Base-by-base conservation (phyloP, 1,139 yeast genomes). In the Hansenula sp. region DNA sequence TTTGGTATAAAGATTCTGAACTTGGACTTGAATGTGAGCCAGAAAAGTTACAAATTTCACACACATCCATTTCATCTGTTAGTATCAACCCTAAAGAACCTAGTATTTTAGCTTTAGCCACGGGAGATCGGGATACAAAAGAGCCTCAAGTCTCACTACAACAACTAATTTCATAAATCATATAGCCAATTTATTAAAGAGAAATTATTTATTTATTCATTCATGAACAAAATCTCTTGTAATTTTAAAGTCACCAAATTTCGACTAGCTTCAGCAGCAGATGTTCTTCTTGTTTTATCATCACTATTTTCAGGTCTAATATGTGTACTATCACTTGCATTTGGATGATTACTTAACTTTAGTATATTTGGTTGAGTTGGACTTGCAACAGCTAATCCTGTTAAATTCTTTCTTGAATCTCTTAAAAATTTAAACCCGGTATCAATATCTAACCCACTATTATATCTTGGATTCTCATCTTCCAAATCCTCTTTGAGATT, bases 221-320 rank as follows among this genome's bases (percentile, higher is more conserved):
- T 53, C 34, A 53, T 35, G 39, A 59, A 60, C n/a, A 60, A 33
- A 26, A 51, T 46, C 38, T 56, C 52, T 41, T 62, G 66, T 25
- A 59, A 32, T 36, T 62, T 60, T 33, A 55, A 39, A 14, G 55
- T 52, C 45, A 61, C 42, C 44, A 63, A 41, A 32, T 53, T 55
- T 36, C 60, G 51, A 20, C 56, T 47, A 4, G 54, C 52, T 16
- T 46, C 51, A 2, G 55, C 53, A 4, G 54, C 55, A 1, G 44
- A 19, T 3, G 36, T 37, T 19, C 35, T 40, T 3, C 42, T 31
- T 25, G 21, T 25, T 14, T 36, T 43, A 22, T 36, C 36, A 25
- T 42, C 42, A 12, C 11, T 12, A 16, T 16, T 29, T 30, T 25
- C 37, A 12, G 14, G 18, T 18, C 19, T 19, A 3, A 26, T 20